Evolutionary conservation across 768 basidiomycete genomes (phyloP).

Genomic region (Xerocomus spinulosus): DNA sequence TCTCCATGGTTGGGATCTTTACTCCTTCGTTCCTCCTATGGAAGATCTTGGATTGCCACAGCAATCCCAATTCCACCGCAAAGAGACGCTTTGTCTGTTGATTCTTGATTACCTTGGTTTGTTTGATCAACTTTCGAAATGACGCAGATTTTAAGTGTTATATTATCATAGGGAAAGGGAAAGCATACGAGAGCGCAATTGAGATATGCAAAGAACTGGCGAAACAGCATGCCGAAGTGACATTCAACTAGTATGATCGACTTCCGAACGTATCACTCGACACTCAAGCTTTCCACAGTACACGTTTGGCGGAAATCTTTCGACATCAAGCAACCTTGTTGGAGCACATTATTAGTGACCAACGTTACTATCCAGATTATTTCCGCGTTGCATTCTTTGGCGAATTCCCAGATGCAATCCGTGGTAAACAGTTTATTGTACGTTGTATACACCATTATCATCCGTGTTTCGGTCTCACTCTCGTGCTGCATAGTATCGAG

Average conservation of each 20-base stretch:
- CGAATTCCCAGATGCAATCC: constrained; percentile 79
- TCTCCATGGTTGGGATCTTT: constrained; percentile 85
- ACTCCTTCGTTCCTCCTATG: constrained; percentile 78
- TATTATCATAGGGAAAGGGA: constrained; percentile 69
- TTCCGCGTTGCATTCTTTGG: constrained; percentile 94
- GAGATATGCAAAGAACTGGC: constrained; percentile 91
- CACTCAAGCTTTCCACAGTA: constrained; percentile 39
- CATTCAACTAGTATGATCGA: constrained; percentile 78
- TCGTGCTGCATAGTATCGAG: constrained; percentile 64
- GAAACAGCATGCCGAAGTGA: constrained; percentile 81
- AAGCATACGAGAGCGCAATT: constrained; percentile 95
- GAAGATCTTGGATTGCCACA: constrained; percentile 86
- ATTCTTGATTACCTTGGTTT: constrained; percentile 91
- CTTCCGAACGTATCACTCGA: background rate
- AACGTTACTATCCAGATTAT: constrained; percentile 87
- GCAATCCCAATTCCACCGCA: constrained; percentile 90
- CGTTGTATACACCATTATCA: constrained; percentile 16
- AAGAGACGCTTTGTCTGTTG: constrained; percentile 85
- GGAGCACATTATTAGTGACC: constrained; percentile 79
- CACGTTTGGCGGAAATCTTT: constrained; percentile 78
- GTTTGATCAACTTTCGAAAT: constrained; percentile 12
- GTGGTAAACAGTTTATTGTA: constrained; percentile 89
- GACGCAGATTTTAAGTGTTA: constrained; percentile 2
- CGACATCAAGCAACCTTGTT: constrained; percentile 82
- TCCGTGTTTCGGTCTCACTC: background rate